Evolutionary conservation across 2,329 filamentous ascomycete genomes (phyloP).

Genomic region (Massarina eburnea): DNA sequence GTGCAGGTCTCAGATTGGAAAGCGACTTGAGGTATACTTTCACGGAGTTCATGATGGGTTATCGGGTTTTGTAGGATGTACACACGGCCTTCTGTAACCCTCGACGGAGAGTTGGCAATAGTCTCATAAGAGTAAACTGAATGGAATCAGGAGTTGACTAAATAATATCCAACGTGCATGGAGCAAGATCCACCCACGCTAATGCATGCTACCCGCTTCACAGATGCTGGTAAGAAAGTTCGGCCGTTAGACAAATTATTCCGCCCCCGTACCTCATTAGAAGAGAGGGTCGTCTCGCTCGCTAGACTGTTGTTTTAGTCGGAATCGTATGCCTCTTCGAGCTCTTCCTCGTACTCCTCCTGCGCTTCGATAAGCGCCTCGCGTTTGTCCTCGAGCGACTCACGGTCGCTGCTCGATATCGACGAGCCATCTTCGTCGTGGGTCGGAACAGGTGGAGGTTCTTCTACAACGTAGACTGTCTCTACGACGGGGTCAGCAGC

Average conservation of each 20-base stretch:
- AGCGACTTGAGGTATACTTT: not conserved
- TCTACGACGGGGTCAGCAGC: constrained; percentile 1
- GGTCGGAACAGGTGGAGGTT: constrained; percentile 40
- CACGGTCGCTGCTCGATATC: constrained; percentile 41
- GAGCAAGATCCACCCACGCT: too few relatives aligned
- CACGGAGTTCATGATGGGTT: not conserved
- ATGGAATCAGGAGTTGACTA: too few relatives aligned
- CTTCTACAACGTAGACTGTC: constrained; percentile 20
- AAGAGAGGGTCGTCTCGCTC: too few relatives aligned
- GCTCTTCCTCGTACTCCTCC: constrained; percentile 54
- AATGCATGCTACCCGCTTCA: too few relatives aligned
- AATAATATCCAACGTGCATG: too few relatives aligned
- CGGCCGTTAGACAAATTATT: constrained; percentile 1
- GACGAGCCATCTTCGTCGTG: constrained; percentile 47
- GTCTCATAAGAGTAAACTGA: too few relatives aligned
- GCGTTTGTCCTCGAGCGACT: constrained; percentile 54
- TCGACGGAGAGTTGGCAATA: not conserved
- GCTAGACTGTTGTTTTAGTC: constrained; percentile 14
- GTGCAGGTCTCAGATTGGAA: not conserved
- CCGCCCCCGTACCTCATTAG: too few relatives aligned
- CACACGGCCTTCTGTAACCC: not conserved
- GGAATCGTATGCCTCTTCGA: constrained; percentile 34
- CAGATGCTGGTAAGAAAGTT: too few relatives aligned
- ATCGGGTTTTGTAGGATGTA: not conserved
- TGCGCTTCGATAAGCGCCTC: constrained; percentile 58